Base-by-base conservation (phyloP, 768 basidiomycete species). In the Lactarius tabidus region DNA sequence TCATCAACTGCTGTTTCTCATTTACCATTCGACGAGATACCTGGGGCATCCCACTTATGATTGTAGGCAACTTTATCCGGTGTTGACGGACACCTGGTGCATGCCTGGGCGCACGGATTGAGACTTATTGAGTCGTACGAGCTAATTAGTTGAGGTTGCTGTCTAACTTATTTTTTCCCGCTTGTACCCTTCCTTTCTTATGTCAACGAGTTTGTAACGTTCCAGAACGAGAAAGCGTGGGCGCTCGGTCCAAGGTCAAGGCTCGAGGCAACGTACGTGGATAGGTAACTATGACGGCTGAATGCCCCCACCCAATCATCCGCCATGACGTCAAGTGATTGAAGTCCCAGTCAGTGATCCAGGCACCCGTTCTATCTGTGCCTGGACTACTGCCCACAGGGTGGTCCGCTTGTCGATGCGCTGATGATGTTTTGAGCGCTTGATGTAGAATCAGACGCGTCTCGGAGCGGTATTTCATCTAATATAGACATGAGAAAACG, bases 1-100 rank as follows among this genome's bases (percentile, higher is more conserved):
- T 88, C 70, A 85, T 93, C 70, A 92, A 86, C 71, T 94, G 91
- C 73, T 94, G 91, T 71, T 93, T 94, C 75, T 92, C 89, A n/a
- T 93, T 94, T 73, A 93, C 90, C 8, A 93, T 95, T 62, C 81
- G 92, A 58, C 76, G 91, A 66, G 90, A 93, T 71, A 87, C 87
- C 72, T 91, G 87, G 84, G 90, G 90, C 0, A 93, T 93, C 67
- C 92, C 91, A 36, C 92, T 86, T 57, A 89, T 93, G 87, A 93
- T 94, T 70, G 91, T 93, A 23, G 93, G 93, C 18, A 93, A 93
- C 73, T 93, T 93, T 69, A 91, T 93, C 71, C 85, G 82, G 72
- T 90, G 63, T 57, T 68, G 43, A 64, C 41, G 18, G 39, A 35
- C 26, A 17, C 41, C 18, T 43, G 15, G 18, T 43, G 20, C 43